Base-by-base conservation (phyloP, 345 rosid species). In the Brassica juncea region DNA sequence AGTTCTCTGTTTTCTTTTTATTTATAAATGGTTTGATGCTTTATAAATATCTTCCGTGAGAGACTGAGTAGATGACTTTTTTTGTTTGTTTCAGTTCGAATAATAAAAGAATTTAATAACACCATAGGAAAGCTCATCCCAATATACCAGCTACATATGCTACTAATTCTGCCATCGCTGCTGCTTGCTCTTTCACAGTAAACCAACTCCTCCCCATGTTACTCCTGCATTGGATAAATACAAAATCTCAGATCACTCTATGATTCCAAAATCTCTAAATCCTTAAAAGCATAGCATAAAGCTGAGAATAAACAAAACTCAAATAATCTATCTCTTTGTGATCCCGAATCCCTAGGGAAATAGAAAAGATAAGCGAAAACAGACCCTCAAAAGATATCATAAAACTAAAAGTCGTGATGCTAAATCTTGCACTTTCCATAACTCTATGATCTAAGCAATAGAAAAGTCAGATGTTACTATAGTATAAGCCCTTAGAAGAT, bases 161-260 rank as follows among this genome's bases (percentile, higher is more conserved):
- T 19, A 19, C 21, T 19, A 19, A 19, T 19, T 19, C 21, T 19
- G 21, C 21, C 21, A 19, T 19, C 21, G 21, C 21, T 19, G 21
- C 21, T 19, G 21, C 21, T 19, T 19, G 21, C 21, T 19, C 21
- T 85, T 88, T 16, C 92, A 92, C 32, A 85, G 70, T 76, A 86
- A 79, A 61, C 97, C 95, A 74, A 82, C 81, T 62, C 89, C 97
- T 81, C 87, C 93, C 15, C 97, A 92, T 0, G 58, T 81, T 72
- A 86, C 16, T 55, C 95, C 97, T 89, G 85, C 75, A 66, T 49
- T 39, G n/a, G 11, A 49, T 6, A 75, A 73, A 49, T 25, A 32
- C 25, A 47, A 19, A 44, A 34, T 64, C 69, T 58, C 27, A 54
- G 23, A 70, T 5, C 19, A 14, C 68, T n/a, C 12, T 63, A 64